Evolutionary conservation across 495 filamentous ascomycete genomes (phyloP).

Genomic region (Hypoxylon rickii): DNA sequence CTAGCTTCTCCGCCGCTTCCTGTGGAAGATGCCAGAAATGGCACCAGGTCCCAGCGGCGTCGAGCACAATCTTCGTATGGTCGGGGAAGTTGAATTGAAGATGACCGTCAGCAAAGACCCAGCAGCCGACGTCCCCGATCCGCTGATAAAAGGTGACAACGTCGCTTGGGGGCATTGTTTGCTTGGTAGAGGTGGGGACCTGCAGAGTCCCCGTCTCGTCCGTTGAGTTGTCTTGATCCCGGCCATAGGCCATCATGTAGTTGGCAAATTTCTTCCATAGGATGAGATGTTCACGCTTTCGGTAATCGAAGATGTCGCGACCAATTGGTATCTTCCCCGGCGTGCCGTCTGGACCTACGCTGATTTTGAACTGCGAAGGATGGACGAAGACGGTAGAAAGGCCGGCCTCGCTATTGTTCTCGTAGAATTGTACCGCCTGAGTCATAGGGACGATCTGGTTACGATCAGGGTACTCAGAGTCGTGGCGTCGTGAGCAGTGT

Average conservation of each 20-base stretch:
- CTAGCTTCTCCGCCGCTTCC: constrained; percentile 66
- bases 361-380: constrained; percentile 62
- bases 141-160: constrained; percentile 89
- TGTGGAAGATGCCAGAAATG: constrained; percentile 84
- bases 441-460: constrained; percentile 68
- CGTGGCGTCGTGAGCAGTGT: constrained; percentile 60
- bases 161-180: constrained; percentile 53
- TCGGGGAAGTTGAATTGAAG: constrained; percentile 97
- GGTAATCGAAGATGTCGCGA: constrained; percentile 64
- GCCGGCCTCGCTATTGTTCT: constrained; percentile 69
- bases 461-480: constrained; percentile 59
- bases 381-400: constrained; percentile 65
- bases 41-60: constrained; percentile 73
- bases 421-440: constrained; percentile 75
- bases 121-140: constrained; percentile 82
- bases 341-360: constrained; percentile 55
- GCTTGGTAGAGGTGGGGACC: constrained; percentile 53
- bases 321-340: constrained; percentile 57
- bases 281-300: constrained; percentile 72
- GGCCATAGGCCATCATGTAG: constrained; percentile 78
- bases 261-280: constrained; percentile 92
- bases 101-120: constrained; percentile 86
- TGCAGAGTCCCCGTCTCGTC: constrained; percentile 51
- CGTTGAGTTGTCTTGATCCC: constrained; percentile 53
- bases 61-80: constrained; percentile 89